Percentiles rank a stretch among this genome's conserved stretches.
These are phyloP conservation scores for Pelargonium fulgidum DNA, from an alignment of 441 rosid genomes.

Conservation along the genomic window DNA sequence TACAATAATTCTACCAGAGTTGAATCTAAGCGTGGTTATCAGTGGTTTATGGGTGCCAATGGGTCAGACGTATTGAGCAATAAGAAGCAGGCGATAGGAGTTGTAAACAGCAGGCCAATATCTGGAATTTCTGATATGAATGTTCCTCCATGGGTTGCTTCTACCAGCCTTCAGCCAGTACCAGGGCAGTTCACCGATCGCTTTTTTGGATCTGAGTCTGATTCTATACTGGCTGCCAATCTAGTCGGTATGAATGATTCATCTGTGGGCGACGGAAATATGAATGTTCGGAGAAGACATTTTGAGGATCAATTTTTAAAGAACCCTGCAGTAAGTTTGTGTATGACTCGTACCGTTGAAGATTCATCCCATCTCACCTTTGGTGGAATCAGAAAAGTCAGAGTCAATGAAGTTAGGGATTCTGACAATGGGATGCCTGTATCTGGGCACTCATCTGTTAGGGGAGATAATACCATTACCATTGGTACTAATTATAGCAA, in stretches of 20 bases:
- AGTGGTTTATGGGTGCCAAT: conserved; percentile 47
- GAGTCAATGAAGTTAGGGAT: conserved; percentile 52
- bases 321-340: conserved; percentile 44
- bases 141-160: conserved; percentile 44
- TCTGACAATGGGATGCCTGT: conserved; percentile 32
- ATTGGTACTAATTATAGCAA: conserved; percentile 24
- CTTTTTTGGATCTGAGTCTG: conserved; percentile 34
- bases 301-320: conserved; percentile 35
- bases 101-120: conserved; percentile 30
- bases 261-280: conserved; percentile 30
- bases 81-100: conserved; percentile 56
- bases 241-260: conserved; percentile 45
- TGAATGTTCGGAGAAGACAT: conserved; percentile 33
- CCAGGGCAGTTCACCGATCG: conserved; percentile 45
- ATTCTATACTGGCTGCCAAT: conserved; percentile 39
- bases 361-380: conserved; percentile 40
- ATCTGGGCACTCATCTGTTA: conserved; percentile 33
- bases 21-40: conserved; percentile 50
- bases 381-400: conserved; percentile 52
- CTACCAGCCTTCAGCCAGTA: conserved; percentile 39
- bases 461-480: conserved; percentile 33
- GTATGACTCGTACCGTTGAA: conserved; percentile 47
- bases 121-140: conserved; percentile 29
- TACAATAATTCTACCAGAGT: conserved; percentile 39
- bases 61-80: conserved; percentile 45